Evolutionary conservation across 2,329 filamentous ascomycete species (phyloP), one percentile per base, ranked within the genome.

Genomic region (Mycosphaerella arachidis): DNA sequence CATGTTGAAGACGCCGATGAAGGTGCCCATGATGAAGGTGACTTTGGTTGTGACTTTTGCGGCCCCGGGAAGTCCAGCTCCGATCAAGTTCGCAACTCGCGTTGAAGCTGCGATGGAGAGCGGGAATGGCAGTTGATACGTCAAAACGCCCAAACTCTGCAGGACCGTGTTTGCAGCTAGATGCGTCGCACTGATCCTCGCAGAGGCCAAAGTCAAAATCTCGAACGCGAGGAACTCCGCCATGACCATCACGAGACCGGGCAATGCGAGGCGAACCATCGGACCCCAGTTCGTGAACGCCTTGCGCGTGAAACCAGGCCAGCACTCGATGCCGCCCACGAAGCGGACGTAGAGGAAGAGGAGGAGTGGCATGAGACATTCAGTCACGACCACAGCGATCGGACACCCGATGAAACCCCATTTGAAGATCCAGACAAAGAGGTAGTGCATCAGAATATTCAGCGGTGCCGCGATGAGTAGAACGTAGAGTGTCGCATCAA

Each of bases 41-140:
- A 96, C 92, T 74, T 84, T 87, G n/a, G 89, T 89, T 0, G 89
- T 89, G 3, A 85, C 89, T 71, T 87, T 91, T 16, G 92, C 92
- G 0, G 92, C 89, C 50, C 87, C 86, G 2, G 90, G 86, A 10
- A 97, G 81, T 0, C 87, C 88, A 0, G 93, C 92, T 8, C 93
- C 94, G 63, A 97, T 95, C 35, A 97, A 78, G 68, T 97, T 97
- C 18, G 92, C 93, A 13, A 97, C 86, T 0, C 93, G 87, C 0
- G 93, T 97, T 12, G 89, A 93, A 0, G 89, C 86, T 2, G 93
- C 92, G 59, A 97, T 93, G 33, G 88, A 90, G 61, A 97, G 84
- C 0, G 93, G 90, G 77, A 97, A 97, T 0, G 93, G 92, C 53
- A 97, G 87, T 74, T 96, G 91, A 78, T 92, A 97, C 0, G 90